Base-by-base conservation (phyloP, 2,329 filamentous ascomycete species). In the Shiraia bambusicola region DNA sequence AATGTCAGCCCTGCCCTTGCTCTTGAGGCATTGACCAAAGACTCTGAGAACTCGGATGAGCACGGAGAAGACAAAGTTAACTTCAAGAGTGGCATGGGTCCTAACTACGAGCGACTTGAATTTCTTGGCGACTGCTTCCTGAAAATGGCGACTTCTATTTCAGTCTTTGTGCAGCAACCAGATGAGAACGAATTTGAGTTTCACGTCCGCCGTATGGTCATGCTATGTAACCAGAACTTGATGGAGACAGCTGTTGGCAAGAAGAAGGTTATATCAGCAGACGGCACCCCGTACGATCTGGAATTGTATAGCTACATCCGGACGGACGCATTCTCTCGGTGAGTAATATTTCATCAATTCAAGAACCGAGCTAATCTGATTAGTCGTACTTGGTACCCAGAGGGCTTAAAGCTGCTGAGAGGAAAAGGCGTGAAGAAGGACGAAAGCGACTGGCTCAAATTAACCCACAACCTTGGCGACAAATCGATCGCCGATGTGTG, bases 401-500 rank as follows among this genome's bases (percentile, higher is more conserved):
- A 88, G 45, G 84, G 86, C 0, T 72, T 95, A 25, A 81, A 79
- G 19, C 74, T 96, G 14, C 77, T 84, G 5, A 80, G 80, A 45
- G 92, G 92, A 22, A 94, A 92, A 58, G 72, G 76, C 4, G 71
- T 74, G 31, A 80, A 76, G 45, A 74, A 71, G 38, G 75, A 72
- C 42, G 74, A 68, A 14, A 55, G 66, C 10, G 67, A 73, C 9
- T 73, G 71, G 17, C 67, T 72, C 5, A 77, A 71, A 8, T 91
- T 96, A 60, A 73, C 72, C 0, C 57, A 60, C 38, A 54, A 56
- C 13, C 77, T 98, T 2, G 84, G 83, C 1, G 87, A 95, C 69
- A 98, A 98, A 72, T 86, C 87, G 1, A 85, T 95, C 58, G 92
- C 93, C 3, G 93, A 97, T 67, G 90, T 97, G 1, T 95, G 88